These are phyloP conservation scores for Globisporangium perplexum DNA, from an alignment of 352 stramenopile genomes.

Conservation along the genomic window DNA sequence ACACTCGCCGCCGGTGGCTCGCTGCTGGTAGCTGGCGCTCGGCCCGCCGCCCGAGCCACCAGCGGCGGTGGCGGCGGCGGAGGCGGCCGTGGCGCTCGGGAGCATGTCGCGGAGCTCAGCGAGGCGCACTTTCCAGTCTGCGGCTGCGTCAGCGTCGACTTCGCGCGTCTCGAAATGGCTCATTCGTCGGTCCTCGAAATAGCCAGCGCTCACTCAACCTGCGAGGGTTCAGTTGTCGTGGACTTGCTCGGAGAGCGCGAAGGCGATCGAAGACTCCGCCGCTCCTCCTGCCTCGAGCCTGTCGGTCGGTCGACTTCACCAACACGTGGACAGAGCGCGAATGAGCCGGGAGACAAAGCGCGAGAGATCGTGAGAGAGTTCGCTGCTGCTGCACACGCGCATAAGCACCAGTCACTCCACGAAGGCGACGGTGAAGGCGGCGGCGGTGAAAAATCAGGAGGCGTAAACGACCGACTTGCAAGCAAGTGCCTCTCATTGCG, in stretches of 20 bases:
- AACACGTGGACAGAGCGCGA: not conserved
- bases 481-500: not conserved
- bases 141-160: too few species aligned
- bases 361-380: not conserved
- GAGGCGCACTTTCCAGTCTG: conserved; percentile 11
- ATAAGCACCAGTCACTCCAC: not conserved
- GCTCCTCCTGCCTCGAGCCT: too few species aligned
- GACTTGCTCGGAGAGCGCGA: too few species aligned
- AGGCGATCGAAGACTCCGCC: not conserved
- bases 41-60: too few species aligned
- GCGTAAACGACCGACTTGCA: not conserved
- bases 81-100: not conserved
- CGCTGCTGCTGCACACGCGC: not conserved
- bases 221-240: not conserved
- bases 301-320: too few species aligned
- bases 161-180: too few species aligned
- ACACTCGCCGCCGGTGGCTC: conserved; percentile 5
- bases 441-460: not conserved
- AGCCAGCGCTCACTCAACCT: not conserved
- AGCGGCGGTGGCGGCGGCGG: too few species aligned
- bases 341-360: not conserved
- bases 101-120: conserved; percentile 14
- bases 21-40: conserved; percentile 8
- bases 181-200: too few species aligned
- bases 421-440: too few species aligned